These are phyloP conservation scores for Daedaleopsis nitida DNA, from an alignment of 768 basidiomycete species.

Conservation along the genomic window DNA sequence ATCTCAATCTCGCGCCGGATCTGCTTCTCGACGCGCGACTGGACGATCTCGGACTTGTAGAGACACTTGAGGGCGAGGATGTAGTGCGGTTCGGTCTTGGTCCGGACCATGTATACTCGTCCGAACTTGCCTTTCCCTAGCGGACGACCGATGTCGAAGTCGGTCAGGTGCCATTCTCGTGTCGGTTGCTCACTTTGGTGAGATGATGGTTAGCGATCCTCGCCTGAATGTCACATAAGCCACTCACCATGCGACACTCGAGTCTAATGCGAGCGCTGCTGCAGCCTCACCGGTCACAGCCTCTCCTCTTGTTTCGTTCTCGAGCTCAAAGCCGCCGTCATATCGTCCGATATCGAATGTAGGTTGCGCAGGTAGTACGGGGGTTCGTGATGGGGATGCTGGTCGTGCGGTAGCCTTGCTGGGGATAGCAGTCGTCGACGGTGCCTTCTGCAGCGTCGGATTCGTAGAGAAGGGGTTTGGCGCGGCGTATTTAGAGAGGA, in stretches of 20 bases:
- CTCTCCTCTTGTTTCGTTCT: conserved; percentile 80
- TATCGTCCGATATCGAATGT: conserved; percentile 83
- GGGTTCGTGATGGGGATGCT: conserved; percentile 34
- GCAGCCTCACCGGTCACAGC: conserved; percentile 77
- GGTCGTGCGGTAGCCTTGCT: conserved; percentile 16
- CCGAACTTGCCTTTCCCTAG: conserved; percentile 99
- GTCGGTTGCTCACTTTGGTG: conserved; percentile 63
- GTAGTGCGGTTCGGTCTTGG: conserved; percentile 84
- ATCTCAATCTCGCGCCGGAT: conserved; percentile 98
- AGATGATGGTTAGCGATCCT: conserved; percentile 12
- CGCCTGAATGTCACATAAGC: background rate
- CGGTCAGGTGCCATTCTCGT: conserved; percentile 79
- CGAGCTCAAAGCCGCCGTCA: conserved; percentile 95
- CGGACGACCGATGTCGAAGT: conserved; percentile 93
- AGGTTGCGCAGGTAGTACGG: conserved; percentile 25
- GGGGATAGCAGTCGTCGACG: conserved; percentile 20
- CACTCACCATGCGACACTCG: conserved; percentile 67
- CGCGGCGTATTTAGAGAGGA: conserved; percentile 73
- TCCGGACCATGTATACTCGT: conserved; percentile 97
- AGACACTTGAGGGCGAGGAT: conserved; percentile 96
- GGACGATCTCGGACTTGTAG: conserved; percentile 95
- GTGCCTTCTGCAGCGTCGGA: conserved; percentile 23
- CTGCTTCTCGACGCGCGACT: conserved; percentile 93
- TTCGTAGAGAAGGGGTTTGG: conserved; percentile 48
- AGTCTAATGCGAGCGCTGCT: conserved; percentile 81